phyloP scores from a whole-genome alignment of 2,329 filamentous ascomycete genomes.

The Sphaerulina vaccinii region DNA sequence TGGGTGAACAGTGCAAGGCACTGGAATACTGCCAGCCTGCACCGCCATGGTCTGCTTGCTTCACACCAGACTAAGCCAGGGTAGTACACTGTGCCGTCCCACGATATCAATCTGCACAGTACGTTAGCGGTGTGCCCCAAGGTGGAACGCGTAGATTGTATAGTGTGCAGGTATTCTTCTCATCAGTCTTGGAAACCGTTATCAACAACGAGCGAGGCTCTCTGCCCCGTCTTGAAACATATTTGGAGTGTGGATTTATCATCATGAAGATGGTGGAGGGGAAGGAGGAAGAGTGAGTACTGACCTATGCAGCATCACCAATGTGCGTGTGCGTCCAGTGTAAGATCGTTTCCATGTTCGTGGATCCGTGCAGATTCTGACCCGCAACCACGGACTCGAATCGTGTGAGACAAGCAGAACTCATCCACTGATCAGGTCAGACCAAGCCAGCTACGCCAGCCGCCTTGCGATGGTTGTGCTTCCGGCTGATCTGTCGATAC shows the following conservation, averaged over 20 bases:
- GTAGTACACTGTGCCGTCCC: not conserved
- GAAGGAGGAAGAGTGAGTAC: not conserved
- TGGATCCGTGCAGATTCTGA: too few species aligned
- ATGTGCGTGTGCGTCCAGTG: not conserved
- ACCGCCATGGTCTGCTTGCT: not conserved
- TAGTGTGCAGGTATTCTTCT: not conserved
- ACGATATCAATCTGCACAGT: not conserved
- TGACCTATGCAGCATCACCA: slow-evolving; percentile 11
- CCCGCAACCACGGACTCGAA: too few species aligned
- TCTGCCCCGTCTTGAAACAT: slow-evolving; percentile 39
- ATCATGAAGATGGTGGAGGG: slow-evolving; percentile 22
- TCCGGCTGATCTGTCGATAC: not conserved
- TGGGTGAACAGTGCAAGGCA: not conserved
- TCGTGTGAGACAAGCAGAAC: not conserved
- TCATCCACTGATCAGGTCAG: not conserved
- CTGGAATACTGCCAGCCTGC: too few species aligned
- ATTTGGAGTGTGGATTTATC: slow-evolving; percentile 30
- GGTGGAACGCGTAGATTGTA: not conserved
- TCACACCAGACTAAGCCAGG: not conserved
- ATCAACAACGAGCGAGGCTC: slow-evolving; percentile 24
- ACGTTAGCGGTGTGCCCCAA: not conserved
- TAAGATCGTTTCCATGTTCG: too few species aligned
- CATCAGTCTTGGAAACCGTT: slow-evolving; percentile 3
- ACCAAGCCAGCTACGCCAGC: slow-evolving; percentile 6
- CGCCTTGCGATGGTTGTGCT: slow-evolving; percentile 3